Evolutionary conservation across 495 filamentous ascomycete species (phyloP), one percentile per base, ranked within the genome.

Genomic region (Hypomontagnella monticulosa): DNA sequence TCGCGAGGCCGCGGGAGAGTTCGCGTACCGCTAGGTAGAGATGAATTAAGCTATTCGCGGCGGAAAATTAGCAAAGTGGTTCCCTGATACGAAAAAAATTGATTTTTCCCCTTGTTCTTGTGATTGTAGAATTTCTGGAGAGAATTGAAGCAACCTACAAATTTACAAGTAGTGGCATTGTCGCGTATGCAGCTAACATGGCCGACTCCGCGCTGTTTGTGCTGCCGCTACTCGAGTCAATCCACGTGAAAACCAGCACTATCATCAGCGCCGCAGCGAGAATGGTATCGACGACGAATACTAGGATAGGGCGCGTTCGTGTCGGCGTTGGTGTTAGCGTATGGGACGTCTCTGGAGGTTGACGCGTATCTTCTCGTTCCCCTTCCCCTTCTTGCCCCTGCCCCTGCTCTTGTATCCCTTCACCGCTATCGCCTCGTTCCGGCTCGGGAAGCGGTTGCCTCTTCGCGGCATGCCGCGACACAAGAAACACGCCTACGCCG

Each of bases 131-230:
- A n/a, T 9, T 10, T 43, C 32, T 4, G 12, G 16, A 30, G 12
- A 18, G 1, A 20, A 16, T 15, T n/a, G 23, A 32, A 12, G 36
- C 18, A 61, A 65, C 76, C 63, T 63, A 80, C 77, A 78, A 79
- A 61, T 78, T 81, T 12, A 70, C 46, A 27, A 80, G 27, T 47
- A 80, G 58, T 33, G 78, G 76, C 14, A 81, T 68, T 1, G 78
- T 81, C 6, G 66, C 71, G 41, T 80, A 80, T 6, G 78, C 69
- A 41, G 73, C 78, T 41, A 80, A 57, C 76, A 80, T 80, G 14
- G 66, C 73, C 53, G 76, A 42, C 56, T 72, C 62, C 1, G 73
- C 61, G 41, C 61, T 54, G 5, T 53, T 50, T 14, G 38, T 61
- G 63, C 43, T 48, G 3, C 44, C 12, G 15, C 62, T 72, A 19